phyloP scores from a whole-genome alignment of 2,329 filamentous ascomycete genomes.

The Phaeosphaeria sp. region DNA sequence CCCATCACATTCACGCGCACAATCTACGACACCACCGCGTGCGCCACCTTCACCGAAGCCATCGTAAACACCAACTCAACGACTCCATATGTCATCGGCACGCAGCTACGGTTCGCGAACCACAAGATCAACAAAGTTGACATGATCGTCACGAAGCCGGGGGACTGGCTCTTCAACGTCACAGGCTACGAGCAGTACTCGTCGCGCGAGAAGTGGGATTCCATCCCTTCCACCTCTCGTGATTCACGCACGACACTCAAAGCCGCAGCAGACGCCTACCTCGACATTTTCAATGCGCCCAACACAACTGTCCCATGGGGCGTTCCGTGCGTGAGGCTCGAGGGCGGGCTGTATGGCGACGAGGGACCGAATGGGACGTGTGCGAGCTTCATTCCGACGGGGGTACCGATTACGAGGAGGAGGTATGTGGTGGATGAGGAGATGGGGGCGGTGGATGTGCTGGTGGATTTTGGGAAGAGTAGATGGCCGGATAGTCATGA shows the following conservation, averaged over 20 bases:
- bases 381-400: slow-evolving; percentile 26
- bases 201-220: slow-evolving; percentile 21
- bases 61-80: slow-evolving; percentile 25
- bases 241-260: slow-evolving; percentile 20
- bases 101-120: slow-evolving; percentile 31
- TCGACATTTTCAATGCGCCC: slow-evolving; percentile 23
- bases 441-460: slow-evolving; percentile 38
- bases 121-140: slow-evolving; percentile 36
- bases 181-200: slow-evolving; percentile 27
- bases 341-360: slow-evolving; percentile 34
- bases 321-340: slow-evolving; percentile 32
- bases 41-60: slow-evolving; percentile 35
- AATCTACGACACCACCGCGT: slow-evolving; percentile 28
- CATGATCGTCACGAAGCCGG: slow-evolving; percentile 34
- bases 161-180: slow-evolving; percentile 42
- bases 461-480: slow-evolving; percentile 37
- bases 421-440: slow-evolving; percentile 42
- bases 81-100: slow-evolving; percentile 34
- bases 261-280: slow-evolving; percentile 28
- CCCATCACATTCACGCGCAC: slow-evolving; percentile 25
- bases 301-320: slow-evolving; percentile 32
- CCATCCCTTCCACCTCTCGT: slow-evolving; percentile 16
- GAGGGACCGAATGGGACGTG: slow-evolving; percentile 30
- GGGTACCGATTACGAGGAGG: slow-evolving; percentile 28
- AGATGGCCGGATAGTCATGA: slow-evolving; percentile 44